phyloP scores from a whole-genome alignment of 768 basidiomycete genomes.

The Kwoniella pini region DNA sequence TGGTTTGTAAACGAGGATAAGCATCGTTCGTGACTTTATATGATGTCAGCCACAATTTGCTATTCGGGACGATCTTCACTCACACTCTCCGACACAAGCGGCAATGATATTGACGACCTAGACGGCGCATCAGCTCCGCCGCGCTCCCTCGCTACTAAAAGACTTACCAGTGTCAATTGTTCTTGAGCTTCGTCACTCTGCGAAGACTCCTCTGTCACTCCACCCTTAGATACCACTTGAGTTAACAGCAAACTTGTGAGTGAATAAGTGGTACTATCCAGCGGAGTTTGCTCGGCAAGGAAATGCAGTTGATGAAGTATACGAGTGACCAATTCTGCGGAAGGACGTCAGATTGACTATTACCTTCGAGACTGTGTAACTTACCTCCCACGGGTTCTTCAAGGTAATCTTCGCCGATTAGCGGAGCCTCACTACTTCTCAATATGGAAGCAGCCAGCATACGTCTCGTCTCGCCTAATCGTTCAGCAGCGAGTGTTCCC shows the following conservation, averaged over 20 bases:
- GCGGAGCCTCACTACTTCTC: slow-evolving; percentile 66
- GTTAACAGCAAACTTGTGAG: slow-evolving; percentile 75
- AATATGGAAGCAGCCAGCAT: slow-evolving; percentile 85
- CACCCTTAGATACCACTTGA: slow-evolving; percentile 69
- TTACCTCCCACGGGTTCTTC: slow-evolving; percentile 66
- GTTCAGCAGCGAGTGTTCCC: slow-evolving; percentile 69
- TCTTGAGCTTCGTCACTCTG: slow-evolving; percentile 71
- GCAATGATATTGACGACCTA: slow-evolving; percentile 53
- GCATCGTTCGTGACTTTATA: slow-evolving; percentile 65
- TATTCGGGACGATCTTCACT: slow-evolving; percentile 43
- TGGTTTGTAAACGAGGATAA: slow-evolving; percentile 73
- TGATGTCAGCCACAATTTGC: neutral
- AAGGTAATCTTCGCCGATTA: slow-evolving; percentile 71
- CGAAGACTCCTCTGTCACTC: slow-evolving; percentile 63
- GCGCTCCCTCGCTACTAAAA: slow-evolving; percentile 58
- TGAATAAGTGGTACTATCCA: slow-evolving; percentile 83
- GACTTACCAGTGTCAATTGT: slow-evolving; percentile 68
- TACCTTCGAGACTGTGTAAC: neutral
- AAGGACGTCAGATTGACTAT: neutral
- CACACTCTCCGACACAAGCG: slow-evolving; percentile 66
- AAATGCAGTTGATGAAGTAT: slow-evolving; percentile 81
- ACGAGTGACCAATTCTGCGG: slow-evolving; percentile 73
- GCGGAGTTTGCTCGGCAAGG: slow-evolving; percentile 74
- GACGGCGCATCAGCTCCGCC: slow-evolving; percentile 20
- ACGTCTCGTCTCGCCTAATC: slow-evolving; percentile 66